Conservation (phyloP, 1,139 yeast genomes). For the Hyphopichia wangnamkhiaoensis region DNA sequence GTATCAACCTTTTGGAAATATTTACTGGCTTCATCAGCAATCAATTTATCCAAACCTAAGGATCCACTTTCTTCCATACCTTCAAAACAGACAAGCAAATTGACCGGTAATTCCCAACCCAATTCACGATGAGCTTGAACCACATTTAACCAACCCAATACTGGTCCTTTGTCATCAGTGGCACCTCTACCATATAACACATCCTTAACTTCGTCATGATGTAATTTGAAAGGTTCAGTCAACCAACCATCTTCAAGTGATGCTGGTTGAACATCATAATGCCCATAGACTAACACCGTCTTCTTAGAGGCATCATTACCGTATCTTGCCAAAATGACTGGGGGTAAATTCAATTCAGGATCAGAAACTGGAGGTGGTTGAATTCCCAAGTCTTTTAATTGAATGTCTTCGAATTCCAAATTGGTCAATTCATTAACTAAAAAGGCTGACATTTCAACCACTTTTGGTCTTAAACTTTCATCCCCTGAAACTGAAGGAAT, state of each 20-base stretch:
- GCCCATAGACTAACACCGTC: slow-evolving; percentile 91
- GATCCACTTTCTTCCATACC: slow-evolving; percentile 99
- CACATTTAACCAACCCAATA: slow-evolving; percentile 93
- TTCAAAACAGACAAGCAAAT: slow-evolving; percentile 89
- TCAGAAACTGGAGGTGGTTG: slow-evolving; percentile 85
- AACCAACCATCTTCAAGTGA: slow-evolving; percentile 90
- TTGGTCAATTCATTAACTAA: slow-evolving; percentile 63
- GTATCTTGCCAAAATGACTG: slow-evolving; percentile 83
- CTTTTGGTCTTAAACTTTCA: slow-evolving; percentile 82
- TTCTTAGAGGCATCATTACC: slow-evolving; percentile 81
- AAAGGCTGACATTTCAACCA: slow-evolving; percentile 83
- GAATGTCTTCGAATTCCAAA: slow-evolving; percentile 81
- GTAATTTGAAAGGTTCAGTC: slow-evolving; percentile 82
- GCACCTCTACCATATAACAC: slow-evolving; percentile 90
- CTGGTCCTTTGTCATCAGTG: slow-evolving; percentile 98
- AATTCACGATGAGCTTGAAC: slow-evolving; percentile 86
- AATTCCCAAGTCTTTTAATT: slow-evolving; percentile 76
- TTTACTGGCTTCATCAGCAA: slow-evolving; percentile 70
- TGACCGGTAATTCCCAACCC: slow-evolving; percentile 89
- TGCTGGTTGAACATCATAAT: slow-evolving; percentile 98
- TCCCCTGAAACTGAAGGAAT: slow-evolving; percentile 96
- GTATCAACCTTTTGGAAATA: slow-evolving; percentile 90
- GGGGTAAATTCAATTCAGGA: slow-evolving; percentile 75
- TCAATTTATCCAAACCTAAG: slow-evolving; percentile 81
- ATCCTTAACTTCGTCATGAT: slow-evolving; percentile 56